Evolutionary conservation across 2,329 filamentous ascomycete genomes (phyloP), one percentile per base, ranked within the genome.

Genomic region (Aspergillus persii): DNA sequence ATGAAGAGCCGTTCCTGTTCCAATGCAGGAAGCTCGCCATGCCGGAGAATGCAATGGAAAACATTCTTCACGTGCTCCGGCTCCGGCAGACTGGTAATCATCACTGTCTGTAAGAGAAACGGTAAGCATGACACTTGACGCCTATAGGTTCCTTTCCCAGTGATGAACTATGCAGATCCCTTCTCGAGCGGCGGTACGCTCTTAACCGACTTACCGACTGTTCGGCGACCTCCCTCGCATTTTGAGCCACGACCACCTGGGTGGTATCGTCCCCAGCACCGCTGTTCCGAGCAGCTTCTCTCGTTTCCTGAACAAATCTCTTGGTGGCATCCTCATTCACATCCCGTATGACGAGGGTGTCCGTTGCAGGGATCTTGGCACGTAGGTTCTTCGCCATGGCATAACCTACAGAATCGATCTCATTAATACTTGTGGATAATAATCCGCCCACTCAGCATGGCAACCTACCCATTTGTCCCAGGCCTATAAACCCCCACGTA

Each of bases 21-120:
- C 2, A 81, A 70, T 33, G 75, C 75, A 6, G 83, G 79, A 4
- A 88, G 80, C 3, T 69, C 60, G 5, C 82, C 79, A 2, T 83
- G 79, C 50, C 85, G 81, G 49, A 96, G 81, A 72, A 98, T 92
- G 56, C 88, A 83, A 50, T 86, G 80, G 75, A 92, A 97, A 44
- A 96, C 92, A 54, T 84, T 84, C 71, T 90, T 89, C 58, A 98
- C 94, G 72, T 98, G 94, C 30, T 88, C 83, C 1, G 94, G 92
- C 68, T 96, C 92, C 0, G 95, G 95, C 1, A 99, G 85, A 60
- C 92, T 92, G 11, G 93, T 96, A 57, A 99, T 87, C 62, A 96
- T 86, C 31, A 87, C 89, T 77, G 93, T 89, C 94, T 97, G 66
- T n/a, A 56, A 61, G 15, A 33, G 26, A 12, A 51, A 44, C 18